Percentiles rank a stretch among this genome's conserved stretches.
Evolutionary conservation across 495 filamentous ascomycete species (phyloP).

Genomic region (Podospora comata): DNA sequence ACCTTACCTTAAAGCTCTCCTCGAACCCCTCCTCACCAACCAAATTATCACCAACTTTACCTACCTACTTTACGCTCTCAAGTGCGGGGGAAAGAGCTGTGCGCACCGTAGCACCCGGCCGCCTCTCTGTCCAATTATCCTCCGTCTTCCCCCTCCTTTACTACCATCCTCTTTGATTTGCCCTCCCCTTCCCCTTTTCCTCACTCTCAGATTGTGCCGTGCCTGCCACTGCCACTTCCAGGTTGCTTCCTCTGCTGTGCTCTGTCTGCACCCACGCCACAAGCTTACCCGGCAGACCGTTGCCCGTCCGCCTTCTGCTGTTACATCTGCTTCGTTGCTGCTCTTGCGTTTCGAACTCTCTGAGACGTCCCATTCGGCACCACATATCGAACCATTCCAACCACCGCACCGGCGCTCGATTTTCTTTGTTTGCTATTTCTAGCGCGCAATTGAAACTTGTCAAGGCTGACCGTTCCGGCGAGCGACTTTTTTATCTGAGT

Average conservation of each 20-base stretch:
- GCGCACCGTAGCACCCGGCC: constrained; percentile 18
- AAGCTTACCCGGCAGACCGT: not conserved
- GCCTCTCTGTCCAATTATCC: constrained; percentile 33
- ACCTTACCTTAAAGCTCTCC: not conserved
- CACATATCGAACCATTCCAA: constrained; percentile 13
- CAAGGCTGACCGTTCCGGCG: not conserved
- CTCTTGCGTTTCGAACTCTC: constrained; percentile 4
- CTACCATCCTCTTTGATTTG: not conserved
- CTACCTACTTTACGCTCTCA: not conserved
- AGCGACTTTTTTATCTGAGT: not conserved
- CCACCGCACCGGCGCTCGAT: not conserved
- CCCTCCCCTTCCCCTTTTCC: constrained; percentile 26
- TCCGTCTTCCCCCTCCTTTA: constrained; percentile 9
- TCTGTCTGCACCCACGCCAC: not conserved
- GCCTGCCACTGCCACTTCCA: constrained; percentile 7
- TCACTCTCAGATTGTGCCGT: constrained; percentile 13
- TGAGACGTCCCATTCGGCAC: not conserved
- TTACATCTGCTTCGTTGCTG: constrained; percentile 2
- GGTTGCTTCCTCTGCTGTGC: not conserved
- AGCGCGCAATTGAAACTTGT: constrained; percentile 6
- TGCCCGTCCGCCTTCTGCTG: not conserved
- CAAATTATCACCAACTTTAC: not conserved
- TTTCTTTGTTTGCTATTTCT: constrained; percentile 4
- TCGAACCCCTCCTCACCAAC: not conserved
- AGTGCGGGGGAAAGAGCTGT: constrained; percentile 33